Evolutionary conservation across 371 early-diverging fungal genomes (phyloP).

Genomic region (Rhizomucor pusillus): DNA sequence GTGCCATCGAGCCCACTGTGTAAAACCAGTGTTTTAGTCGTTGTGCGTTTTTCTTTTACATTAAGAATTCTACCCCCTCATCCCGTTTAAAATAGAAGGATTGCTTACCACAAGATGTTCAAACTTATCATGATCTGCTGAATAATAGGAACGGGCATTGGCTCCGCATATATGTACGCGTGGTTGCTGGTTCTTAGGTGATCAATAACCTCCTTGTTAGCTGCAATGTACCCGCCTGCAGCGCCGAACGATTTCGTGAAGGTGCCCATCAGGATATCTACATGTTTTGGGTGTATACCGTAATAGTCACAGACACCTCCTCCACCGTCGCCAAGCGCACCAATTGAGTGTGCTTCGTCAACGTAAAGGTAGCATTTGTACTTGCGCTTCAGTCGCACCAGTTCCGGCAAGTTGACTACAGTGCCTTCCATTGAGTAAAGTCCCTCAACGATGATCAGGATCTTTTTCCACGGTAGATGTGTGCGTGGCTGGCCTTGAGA

Average conservation of each 20-base stretch:
- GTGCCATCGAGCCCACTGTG: too few relatives aligned
- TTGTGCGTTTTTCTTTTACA: neutral
- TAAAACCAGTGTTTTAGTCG: too few relatives aligned
- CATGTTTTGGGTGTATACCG: constrained; percentile 82
- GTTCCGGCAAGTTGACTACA: constrained; percentile 86
- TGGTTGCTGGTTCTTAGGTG: constrained; percentile 82
- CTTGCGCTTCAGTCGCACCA: constrained; percentile 90
- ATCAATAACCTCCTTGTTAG: constrained; percentile 77
- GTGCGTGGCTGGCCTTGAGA: constrained; percentile 99
- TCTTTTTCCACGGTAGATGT: constrained; percentile 99
- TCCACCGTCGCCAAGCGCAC: constrained; percentile 93
- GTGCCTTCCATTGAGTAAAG: constrained; percentile 99
- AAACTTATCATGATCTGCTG: constrained; percentile 92
- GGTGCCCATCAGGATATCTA: constrained; percentile 99
- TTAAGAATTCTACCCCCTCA: neutral
- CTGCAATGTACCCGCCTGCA: constrained; percentile 98
- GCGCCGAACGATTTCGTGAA: constrained; percentile 99
- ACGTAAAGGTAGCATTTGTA: constrained; percentile 98
- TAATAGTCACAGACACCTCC: constrained; percentile 98
- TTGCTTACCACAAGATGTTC: constrained; percentile 47
- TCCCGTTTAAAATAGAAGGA: neutral
- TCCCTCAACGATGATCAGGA: constrained; percentile 98
- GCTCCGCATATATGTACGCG: constrained; percentile 90
- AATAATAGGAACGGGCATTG: constrained; percentile 89
- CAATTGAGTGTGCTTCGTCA: constrained; percentile 99